Conservation (phyloP, 2,329 filamentous ascomycete species). For the Escovopsis weberi region DNA sequence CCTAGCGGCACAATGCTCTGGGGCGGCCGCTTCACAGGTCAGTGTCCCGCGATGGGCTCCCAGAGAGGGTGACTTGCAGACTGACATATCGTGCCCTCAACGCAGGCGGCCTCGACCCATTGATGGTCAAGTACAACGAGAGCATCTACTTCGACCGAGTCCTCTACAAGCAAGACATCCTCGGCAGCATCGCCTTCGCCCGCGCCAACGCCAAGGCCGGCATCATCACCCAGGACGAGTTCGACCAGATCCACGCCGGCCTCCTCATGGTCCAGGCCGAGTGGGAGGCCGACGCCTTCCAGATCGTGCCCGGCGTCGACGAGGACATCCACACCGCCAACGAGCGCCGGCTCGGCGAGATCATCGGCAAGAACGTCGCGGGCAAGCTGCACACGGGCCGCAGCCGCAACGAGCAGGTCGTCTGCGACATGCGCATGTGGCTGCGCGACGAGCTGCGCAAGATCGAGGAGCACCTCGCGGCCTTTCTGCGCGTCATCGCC, state of each 20-base stretch:
- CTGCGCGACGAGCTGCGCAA: slow-evolving; percentile 57
- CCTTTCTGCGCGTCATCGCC: slow-evolving; percentile 55
- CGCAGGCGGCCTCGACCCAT: slow-evolving; percentile 62
- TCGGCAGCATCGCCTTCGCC: slow-evolving; percentile 67
- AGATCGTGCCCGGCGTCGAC: slow-evolving; percentile 36
- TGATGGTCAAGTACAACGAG: slow-evolving; percentile 78
- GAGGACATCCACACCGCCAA: slow-evolving; percentile 56
- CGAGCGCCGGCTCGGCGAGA: slow-evolving; percentile 60
- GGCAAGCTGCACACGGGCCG: slow-evolving; percentile 84
- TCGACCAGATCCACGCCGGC: slow-evolving; percentile 58
- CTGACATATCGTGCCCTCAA: not conserved
- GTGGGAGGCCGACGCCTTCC: slow-evolving; percentile 36
- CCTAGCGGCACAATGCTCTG: slow-evolving; percentile 20
- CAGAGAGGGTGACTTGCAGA: not conserved
- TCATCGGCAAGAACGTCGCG: slow-evolving; percentile 72
- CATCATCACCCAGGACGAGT: slow-evolving; percentile 60
- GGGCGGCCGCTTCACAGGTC: slow-evolving; percentile 39
- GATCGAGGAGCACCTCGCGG: slow-evolving; percentile 54
- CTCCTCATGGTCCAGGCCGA: slow-evolving; percentile 42
- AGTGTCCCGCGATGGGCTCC: slow-evolving; percentile 5
- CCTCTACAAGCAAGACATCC: slow-evolving; percentile 69
- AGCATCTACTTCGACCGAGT: slow-evolving; percentile 64
- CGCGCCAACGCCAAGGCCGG: slow-evolving; percentile 62
- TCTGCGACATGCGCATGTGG: slow-evolving; percentile 84
- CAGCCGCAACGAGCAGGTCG: slow-evolving; percentile 81